Evolutionary conservation across 352 stramenopile genomes (phyloP).

Genomic region (Globisporangium orthogonon): DNA sequence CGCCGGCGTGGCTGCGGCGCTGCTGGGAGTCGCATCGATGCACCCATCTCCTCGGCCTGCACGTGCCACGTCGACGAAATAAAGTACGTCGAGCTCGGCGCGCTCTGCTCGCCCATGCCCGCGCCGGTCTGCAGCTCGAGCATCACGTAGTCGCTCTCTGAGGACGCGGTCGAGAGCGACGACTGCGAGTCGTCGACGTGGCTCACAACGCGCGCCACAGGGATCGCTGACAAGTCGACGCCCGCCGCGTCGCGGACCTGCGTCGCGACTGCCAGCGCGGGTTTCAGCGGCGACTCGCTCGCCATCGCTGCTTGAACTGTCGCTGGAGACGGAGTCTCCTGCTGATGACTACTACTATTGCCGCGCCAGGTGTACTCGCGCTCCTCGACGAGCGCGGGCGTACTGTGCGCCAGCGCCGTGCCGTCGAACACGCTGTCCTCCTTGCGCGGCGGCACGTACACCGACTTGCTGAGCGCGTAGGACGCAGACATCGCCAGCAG

Average conservation of each 20-base stretch:
- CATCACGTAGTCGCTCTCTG: slow-evolving; percentile 74
- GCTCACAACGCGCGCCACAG: slow-evolving; percentile 49
- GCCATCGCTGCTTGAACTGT: not conserved
- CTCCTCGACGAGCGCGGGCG: slow-evolving; percentile 38
- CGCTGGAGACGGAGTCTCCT: not conserved
- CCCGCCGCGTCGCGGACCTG: slow-evolving; percentile 16
- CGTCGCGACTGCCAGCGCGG: slow-evolving; percentile 17
- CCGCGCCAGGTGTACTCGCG: slow-evolving; percentile 36
- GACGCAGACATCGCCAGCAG: slow-evolving; percentile 21
- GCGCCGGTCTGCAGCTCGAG: slow-evolving; percentile 69
- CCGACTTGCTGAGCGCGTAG: slow-evolving; percentile 48
- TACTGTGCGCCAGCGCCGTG: slow-evolving; percentile 35
- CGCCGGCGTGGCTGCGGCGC: slow-evolving; percentile 1
- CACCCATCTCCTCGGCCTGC: slow-evolving; percentile 72
- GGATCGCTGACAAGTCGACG: slow-evolving; percentile 29
- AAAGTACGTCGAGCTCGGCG: slow-evolving; percentile 62
- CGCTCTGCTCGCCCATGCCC: slow-evolving; percentile 28
- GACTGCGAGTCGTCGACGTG: slow-evolving; percentile 9
- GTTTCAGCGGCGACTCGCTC: not conserved
- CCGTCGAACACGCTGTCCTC: slow-evolving; percentile 20
- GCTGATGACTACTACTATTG: not conserved
- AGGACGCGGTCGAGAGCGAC: slow-evolving; percentile 5
- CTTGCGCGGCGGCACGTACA: slow-evolving; percentile 43
- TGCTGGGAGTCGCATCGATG: slow-evolving; percentile 38
- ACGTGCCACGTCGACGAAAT: slow-evolving; percentile 77